phyloP scores from a whole-genome alignment of 768 basidiomycete species.

The Mycena capillaripes region DNA sequence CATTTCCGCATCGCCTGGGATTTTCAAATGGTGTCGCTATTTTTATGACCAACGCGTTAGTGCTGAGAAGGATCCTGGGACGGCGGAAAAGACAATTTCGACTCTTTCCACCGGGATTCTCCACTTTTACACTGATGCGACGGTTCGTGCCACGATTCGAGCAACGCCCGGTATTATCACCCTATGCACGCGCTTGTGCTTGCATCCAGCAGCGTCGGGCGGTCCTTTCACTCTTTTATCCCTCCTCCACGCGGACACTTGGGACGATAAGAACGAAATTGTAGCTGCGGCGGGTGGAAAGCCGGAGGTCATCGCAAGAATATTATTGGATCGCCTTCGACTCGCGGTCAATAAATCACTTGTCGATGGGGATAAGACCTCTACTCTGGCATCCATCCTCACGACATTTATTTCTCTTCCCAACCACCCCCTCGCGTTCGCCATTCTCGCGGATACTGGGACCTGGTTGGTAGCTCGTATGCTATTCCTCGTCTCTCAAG shows the following conservation, averaged over 20 bases:
- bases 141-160: background rate
- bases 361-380: background rate
- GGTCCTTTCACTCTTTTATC: slow-evolving; percentile 2
- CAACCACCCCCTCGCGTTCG: slow-evolving; percentile 18
- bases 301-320: slow-evolving; percentile 4
- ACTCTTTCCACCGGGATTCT: background rate
- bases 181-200: slow-evolving; percentile 4
- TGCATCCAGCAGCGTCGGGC: slow-evolving; percentile 4
- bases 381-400: background rate
- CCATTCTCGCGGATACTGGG: slow-evolving; percentile 25
- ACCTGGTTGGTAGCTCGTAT: slow-evolving; percentile 29
- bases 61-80: background rate
- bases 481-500: slow-evolving; percentile 5
- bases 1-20: slow-evolving; percentile 12
- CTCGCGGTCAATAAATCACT: background rate
- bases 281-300: background rate
- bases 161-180: slow-evolving; percentile 7
- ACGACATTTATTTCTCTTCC: background rate
- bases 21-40: slow-evolving; percentile 26
- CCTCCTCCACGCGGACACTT: background rate
- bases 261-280: slow-evolving; percentile 15
- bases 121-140: background rate
- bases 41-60: slow-evolving; percentile 16
- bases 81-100: background rate
- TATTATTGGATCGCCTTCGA: slow-evolving; percentile 7